These are phyloP conservation scores for Penicillium sp. DNA, from an alignment of 2,329 filamentous ascomycete genomes.

Conservation along the genomic window DNA sequence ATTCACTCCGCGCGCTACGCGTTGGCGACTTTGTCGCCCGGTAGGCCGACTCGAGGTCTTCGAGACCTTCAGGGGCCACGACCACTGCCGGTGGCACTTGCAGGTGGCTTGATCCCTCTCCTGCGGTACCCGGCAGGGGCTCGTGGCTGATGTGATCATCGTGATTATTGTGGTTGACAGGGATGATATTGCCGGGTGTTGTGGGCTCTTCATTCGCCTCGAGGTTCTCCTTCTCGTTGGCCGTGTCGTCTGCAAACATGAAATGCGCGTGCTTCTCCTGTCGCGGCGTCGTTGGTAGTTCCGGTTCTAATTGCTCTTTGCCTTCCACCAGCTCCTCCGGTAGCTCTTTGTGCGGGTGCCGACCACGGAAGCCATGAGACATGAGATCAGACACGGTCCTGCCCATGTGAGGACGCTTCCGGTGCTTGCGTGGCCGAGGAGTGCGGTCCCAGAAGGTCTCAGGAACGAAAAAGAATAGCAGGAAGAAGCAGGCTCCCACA, in stretches of 20 bases:
- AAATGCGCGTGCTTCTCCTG: slow-evolving; percentile 46
- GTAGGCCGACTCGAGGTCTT: slow-evolving; percentile 28
- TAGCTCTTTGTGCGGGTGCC: slow-evolving; percentile 21
- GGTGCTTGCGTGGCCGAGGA: slow-evolving; percentile 48
- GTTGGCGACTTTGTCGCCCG: slow-evolving; percentile 19
- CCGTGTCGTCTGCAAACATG: slow-evolving; percentile 47
- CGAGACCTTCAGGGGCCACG: slow-evolving; percentile 1
- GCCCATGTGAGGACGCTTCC: slow-evolving; percentile 31
- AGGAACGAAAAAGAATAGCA: slow-evolving; percentile 85
- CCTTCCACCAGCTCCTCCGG: slow-evolving; percentile 10
- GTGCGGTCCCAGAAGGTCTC: slow-evolving; percentile 94
- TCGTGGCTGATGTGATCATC: slow-evolving; percentile 3
- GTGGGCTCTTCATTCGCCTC: slow-evolving; percentile 5
- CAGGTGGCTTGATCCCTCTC: slow-evolving; percentile 8
- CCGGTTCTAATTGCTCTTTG: slow-evolving; percentile 3
- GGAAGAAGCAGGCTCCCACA: slow-evolving; percentile 60
- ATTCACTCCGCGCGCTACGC: slow-evolving; percentile 30
- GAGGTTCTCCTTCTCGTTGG: slow-evolving; percentile 15
- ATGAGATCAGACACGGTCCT: slow-evolving; percentile 36
- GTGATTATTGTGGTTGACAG: background rate
- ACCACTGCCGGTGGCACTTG: slow-evolving; percentile 1
- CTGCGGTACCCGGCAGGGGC: slow-evolving; percentile 12
- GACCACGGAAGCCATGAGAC: slow-evolving; percentile 30
- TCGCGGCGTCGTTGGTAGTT: slow-evolving; percentile 15
- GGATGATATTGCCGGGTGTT: background rate